Percentiles rank a stretch among this genome's conserved stretches.
Conservation (phyloP, 164 flowering plant species). For the Dillenia suffruticosa region DNA sequence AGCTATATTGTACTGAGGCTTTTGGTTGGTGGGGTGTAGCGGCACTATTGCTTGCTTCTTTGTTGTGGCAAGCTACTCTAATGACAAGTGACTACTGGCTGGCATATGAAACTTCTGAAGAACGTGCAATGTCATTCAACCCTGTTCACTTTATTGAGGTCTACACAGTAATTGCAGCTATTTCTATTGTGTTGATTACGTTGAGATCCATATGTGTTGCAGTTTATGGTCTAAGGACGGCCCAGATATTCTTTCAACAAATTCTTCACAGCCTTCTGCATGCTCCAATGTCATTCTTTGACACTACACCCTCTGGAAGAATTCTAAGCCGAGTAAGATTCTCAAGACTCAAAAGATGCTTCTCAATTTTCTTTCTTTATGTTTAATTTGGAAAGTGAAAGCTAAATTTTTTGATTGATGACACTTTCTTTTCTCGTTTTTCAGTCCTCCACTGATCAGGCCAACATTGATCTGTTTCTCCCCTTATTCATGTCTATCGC, state of each 20-base stretch:
- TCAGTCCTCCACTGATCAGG: constrained; percentile 91
- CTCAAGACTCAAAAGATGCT: not conserved
- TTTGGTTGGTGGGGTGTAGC: constrained; percentile 88
- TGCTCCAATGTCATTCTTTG: constrained; percentile 99
- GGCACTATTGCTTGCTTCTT: constrained; percentile 36
- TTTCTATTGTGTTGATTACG: constrained; percentile 45
- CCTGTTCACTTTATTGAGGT: constrained; percentile 58
- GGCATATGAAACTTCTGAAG: constrained; percentile 79
- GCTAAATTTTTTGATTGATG: constrained; percentile 1
- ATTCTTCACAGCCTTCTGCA: constrained; percentile 78
- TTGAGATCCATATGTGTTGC: constrained; percentile 48
- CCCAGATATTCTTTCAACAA: constrained; percentile 68
- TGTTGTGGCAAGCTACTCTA: constrained; percentile 62
- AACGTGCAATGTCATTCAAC: constrained; percentile 41
- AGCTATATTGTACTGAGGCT: constrained; percentile 77
- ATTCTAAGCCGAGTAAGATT: constrained; percentile 79
- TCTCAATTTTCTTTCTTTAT: not conserved
- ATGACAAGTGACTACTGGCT: constrained; percentile 95
- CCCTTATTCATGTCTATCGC: constrained; percentile 56
- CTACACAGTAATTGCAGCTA: constrained; percentile 53
- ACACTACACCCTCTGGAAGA: constrained; percentile 98
- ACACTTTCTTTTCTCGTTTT: constrained; percentile 2
- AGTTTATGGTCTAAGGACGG: constrained; percentile 67
- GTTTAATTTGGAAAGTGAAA: not conserved
- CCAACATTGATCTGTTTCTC: constrained; percentile 70